These are phyloP conservation scores for Exidia glandulosa DNA, from an alignment of 768 basidiomycete species.

Conservation along the genomic window DNA sequence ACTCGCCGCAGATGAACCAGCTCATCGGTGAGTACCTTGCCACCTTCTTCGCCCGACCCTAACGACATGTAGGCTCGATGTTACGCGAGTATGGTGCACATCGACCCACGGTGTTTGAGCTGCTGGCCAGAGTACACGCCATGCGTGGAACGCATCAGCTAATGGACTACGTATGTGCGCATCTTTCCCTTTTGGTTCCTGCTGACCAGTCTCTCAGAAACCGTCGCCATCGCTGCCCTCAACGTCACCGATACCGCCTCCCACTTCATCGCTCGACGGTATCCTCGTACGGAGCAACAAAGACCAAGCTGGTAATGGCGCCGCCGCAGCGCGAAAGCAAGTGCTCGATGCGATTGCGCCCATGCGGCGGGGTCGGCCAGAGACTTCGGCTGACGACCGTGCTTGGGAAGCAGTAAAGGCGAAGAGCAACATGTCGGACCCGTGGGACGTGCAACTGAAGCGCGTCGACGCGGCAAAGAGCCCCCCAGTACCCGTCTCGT, in stretches of 20 bases:
- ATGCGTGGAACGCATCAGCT: conserved; percentile 80
- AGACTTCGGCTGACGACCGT: conserved; percentile 32
- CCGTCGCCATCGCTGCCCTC: conserved; percentile 6
- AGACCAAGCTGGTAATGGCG: conserved; percentile 16
- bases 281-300: neutral
- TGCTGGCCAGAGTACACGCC: conserved; percentile 71
- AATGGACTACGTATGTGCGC: conserved; percentile 46
- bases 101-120: conserved; percentile 79
- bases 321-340: conserved; percentile 60
- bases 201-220: conserved; percentile 6
- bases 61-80: conserved; percentile 58
- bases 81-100: conserved; percentile 81
- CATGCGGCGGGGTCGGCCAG: conserved; percentile 61
- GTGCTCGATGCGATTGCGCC: conserved; percentile 73
- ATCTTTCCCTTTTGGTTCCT: neutral
- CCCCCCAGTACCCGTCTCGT: neutral
- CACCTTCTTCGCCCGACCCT: conserved; percentile 5
- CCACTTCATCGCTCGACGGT: neutral
- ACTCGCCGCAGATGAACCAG: conserved; percentile 71
- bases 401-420: conserved; percentile 35
- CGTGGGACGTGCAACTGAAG: conserved; percentile 7
- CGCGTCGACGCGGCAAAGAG: conserved; percentile 13
- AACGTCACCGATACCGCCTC: conserved; percentile 2
- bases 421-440: conserved; percentile 1
- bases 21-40: conserved; percentile 51